Evolutionary conservation across 768 basidiomycete species (phyloP), one percentile per base, ranked within the genome.

Genomic region (Lentinula aciculospora): DNA sequence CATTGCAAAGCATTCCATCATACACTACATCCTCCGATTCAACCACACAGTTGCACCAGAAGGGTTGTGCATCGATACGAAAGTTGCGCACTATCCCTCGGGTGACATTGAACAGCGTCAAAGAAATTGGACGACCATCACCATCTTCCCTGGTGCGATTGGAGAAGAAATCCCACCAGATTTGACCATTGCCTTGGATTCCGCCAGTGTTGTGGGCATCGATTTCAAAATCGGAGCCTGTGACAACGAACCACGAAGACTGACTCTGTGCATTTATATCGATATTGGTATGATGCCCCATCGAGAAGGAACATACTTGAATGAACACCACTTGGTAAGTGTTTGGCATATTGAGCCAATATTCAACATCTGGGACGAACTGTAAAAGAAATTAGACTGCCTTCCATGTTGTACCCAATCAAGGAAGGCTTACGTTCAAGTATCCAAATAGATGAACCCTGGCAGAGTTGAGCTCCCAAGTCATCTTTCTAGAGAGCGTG

Each of bases 301-400:
- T 12, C 3, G 19, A 13, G 40, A 5, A 25, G 40, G 9, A 28
- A 50, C 66, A n/a, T 49, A 79, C 81, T 71, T 84, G 83, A 56
- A 85, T 81, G 65, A 81, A 83, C 25, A 84, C 79, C n/a, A 82
- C 82, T 23, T 81, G 76, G 65, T 80, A 83, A 1, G 83, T 85
- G 62, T 79, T 81, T 44, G 71, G 71, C 36, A 76, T 65, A 58
- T 84, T 69, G 53, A 84, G 69, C 84, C 84, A 84, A 62, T 72
- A 83, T 47, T 81, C 65, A 36, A 83, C 72, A 63, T 83, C 72
- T 8, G 81, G 81, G 13, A 73, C 65, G 66, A 83, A 84, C 82
- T 84, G 53, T 13, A 44, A 13, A 13, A 58, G 15, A 49, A 29
- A 17, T 8, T 10, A 21, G 25, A 5, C 28, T 45, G 15, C 27